phyloP scores from a whole-genome alignment of 1,284 basidiomycete genomes.

The Papiliotrema fonsecae region DNA sequence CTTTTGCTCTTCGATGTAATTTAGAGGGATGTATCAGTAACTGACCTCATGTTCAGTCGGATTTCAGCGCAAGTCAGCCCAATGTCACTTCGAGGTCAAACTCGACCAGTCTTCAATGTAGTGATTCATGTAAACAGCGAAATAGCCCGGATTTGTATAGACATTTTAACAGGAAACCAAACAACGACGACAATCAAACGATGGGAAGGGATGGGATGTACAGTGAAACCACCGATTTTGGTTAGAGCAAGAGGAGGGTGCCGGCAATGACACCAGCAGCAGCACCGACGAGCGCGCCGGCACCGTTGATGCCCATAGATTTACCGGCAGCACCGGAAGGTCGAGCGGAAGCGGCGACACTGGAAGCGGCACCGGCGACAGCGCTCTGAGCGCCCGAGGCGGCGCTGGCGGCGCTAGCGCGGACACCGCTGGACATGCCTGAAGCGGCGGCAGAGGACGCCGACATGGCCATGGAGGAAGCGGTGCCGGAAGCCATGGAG shows the following conservation, averaged over 20 bases:
- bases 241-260: slow-evolving; percentile 16
- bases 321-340: slow-evolving; percentile 8
- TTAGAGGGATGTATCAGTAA: too few species aligned
- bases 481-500: slow-evolving; percentile 5
- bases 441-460: slow-evolving; percentile 3
- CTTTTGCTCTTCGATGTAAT: too few species aligned
- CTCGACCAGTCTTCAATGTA: too few species aligned
- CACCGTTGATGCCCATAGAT: slow-evolving; percentile 1
- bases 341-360: slow-evolving; percentile 1
- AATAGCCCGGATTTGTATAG: too few species aligned
- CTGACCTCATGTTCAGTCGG: too few species aligned
- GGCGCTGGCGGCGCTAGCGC: slow-evolving; percentile 7
- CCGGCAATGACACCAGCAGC: slow-evolving; percentile 18
- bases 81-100: too few species aligned
- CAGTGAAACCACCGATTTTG: too few species aligned
- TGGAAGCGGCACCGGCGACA: slow-evolving; percentile 4
- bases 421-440: slow-evolving; percentile 3
- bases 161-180: too few species aligned
- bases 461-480: background rate
- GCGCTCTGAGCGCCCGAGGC: slow-evolving; percentile 9
- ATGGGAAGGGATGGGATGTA: too few species aligned
- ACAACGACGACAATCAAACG: too few species aligned
- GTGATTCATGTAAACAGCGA: too few species aligned
- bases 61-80: too few species aligned
- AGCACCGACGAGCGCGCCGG: slow-evolving; percentile 8